These are phyloP conservation scores for Mycena olivaceomarginata DNA, from an alignment of 768 basidiomycete genomes.

Conservation along the genomic window DNA sequence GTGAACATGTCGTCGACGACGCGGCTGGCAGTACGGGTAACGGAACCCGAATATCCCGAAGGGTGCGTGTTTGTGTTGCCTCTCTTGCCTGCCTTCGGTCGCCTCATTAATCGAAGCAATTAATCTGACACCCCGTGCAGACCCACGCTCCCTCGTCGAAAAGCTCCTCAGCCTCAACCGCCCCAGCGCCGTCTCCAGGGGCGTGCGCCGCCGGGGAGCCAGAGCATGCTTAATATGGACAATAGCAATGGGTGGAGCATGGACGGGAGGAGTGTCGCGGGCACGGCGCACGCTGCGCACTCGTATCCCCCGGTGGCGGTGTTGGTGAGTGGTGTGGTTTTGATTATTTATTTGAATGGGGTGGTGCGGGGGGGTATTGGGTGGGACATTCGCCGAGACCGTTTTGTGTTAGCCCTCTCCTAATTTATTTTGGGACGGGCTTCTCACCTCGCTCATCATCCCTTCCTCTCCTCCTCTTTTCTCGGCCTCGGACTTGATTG, in stretches of 20 bases:
- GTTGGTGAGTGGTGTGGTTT: slow-evolving; percentile 53
- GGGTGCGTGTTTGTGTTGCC: not conserved
- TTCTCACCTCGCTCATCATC: too few relatives aligned
- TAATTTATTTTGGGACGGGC: too few relatives aligned
- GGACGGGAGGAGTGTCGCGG: slow-evolving; percentile 48
- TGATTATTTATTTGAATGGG: too few relatives aligned
- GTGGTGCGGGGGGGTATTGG: too few relatives aligned
- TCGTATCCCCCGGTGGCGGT: slow-evolving; percentile 81
- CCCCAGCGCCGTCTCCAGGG: slow-evolving; percentile 88
- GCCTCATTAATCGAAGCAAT: too few relatives aligned
- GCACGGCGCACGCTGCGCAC: slow-evolving; percentile 72
- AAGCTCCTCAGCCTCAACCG: slow-evolving; percentile 80
- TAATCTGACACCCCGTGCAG: slow-evolving; percentile 50
- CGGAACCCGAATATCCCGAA: slow-evolving; percentile 91
- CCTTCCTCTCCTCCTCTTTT: too few relatives aligned
- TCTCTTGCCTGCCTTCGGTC: too few relatives aligned
- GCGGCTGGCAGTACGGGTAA: slow-evolving; percentile 86
- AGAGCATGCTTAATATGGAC: slow-evolving; percentile 71
- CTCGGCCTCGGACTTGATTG: too few relatives aligned
- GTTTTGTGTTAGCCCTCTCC: too few relatives aligned
- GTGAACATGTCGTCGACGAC: slow-evolving; percentile 97
- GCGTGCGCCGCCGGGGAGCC: slow-evolving; percentile 81
- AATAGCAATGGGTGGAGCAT: slow-evolving; percentile 54
- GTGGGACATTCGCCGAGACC: too few relatives aligned
- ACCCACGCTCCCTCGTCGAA: slow-evolving; percentile 86